Evolutionary conservation across 2,329 filamentous ascomycete species (phyloP).

Genomic region (Didymella sp.): DNA sequence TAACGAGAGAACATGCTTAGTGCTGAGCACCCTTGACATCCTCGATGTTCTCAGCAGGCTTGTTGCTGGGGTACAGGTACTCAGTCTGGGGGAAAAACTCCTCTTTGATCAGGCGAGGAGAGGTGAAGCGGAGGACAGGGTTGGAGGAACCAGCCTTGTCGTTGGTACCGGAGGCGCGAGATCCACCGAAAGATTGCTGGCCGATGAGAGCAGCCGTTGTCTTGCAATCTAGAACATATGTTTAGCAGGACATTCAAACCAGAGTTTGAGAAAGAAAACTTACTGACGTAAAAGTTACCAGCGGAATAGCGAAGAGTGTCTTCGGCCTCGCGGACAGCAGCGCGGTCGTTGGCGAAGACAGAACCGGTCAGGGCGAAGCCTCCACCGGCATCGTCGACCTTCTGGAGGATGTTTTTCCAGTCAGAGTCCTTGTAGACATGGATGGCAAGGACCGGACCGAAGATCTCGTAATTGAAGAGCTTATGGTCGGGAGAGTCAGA

Average conservation of each 20-base stretch:
- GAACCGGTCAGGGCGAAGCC: slow-evolving; percentile 76
- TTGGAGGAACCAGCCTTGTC: slow-evolving; percentile 62
- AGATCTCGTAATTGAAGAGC: slow-evolving; percentile 78
- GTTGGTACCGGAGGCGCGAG: slow-evolving; percentile 61
- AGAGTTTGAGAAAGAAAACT: slow-evolving; percentile 23
- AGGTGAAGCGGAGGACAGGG: slow-evolving; percentile 60
- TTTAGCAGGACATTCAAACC: slow-evolving; percentile 9
- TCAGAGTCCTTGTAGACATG: slow-evolving; percentile 77
- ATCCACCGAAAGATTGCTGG: slow-evolving; percentile 59
- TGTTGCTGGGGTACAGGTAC: slow-evolving; percentile 61
- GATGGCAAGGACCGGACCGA: slow-evolving; percentile 76
- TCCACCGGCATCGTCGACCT: slow-evolving; percentile 69
- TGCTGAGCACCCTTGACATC: slow-evolving; percentile 7
- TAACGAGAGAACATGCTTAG: not conserved
- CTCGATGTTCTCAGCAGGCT: slow-evolving; percentile 14
- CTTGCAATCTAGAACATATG: slow-evolving; percentile 31
- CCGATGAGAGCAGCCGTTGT: slow-evolving; percentile 51
- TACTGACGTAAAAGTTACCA: slow-evolving; percentile 81
- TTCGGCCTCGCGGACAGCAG: slow-evolving; percentile 70
- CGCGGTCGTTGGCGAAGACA: slow-evolving; percentile 73
- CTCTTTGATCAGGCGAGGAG: slow-evolving; percentile 61
- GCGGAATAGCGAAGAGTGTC: slow-evolving; percentile 73
- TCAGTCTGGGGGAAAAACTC: slow-evolving; percentile 56
- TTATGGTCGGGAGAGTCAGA: slow-evolving; percentile 74
- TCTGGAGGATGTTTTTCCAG: slow-evolving; percentile 60